These are phyloP conservation scores for Clonostachys rhizophaga DNA, from an alignment of 2,329 filamentous ascomycete genomes.

Conservation along the genomic window DNA sequence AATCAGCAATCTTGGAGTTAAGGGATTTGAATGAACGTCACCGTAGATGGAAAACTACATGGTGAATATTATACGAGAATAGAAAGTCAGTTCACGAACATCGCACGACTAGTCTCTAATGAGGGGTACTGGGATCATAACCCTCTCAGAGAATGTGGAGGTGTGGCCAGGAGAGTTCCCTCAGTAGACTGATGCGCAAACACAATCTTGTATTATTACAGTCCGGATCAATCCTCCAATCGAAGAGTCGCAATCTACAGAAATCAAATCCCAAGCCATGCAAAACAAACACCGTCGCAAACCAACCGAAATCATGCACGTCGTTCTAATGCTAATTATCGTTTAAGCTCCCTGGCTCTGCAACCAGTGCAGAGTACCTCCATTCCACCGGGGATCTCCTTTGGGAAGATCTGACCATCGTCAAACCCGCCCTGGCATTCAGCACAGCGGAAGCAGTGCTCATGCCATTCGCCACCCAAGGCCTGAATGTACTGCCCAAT, in stretches of 20 bases:
- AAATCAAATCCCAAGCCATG: background rate
- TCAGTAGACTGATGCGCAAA: no score
- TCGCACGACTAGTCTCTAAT: no score
- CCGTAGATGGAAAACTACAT: no score
- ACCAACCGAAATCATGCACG: background rate
- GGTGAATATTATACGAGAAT: no score
- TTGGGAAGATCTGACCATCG: constrained; percentile 62
- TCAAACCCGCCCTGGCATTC: constrained; percentile 56
- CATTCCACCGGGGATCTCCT: constrained; percentile 41
- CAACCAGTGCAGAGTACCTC: constrained; percentile 58
- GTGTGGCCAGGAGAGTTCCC: no score
- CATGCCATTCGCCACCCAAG: constrained; percentile 89
- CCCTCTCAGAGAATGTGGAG: no score
- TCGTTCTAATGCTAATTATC: constrained; percentile 14
- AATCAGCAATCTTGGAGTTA: no score
- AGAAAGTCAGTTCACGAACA: no score
- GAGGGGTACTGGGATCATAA: no score
- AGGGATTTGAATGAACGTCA: no score
- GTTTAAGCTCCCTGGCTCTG: constrained; percentile 56
- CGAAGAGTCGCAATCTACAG: background rate
- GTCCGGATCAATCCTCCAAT: no score
- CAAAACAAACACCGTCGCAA: background rate
- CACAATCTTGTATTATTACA: no score
- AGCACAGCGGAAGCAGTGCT: constrained; percentile 81
- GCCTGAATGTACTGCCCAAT: constrained; percentile 88